Evolutionary conservation across 495 filamentous ascomycete genomes (phyloP).

Genomic region (Podospora didyma): DNA sequence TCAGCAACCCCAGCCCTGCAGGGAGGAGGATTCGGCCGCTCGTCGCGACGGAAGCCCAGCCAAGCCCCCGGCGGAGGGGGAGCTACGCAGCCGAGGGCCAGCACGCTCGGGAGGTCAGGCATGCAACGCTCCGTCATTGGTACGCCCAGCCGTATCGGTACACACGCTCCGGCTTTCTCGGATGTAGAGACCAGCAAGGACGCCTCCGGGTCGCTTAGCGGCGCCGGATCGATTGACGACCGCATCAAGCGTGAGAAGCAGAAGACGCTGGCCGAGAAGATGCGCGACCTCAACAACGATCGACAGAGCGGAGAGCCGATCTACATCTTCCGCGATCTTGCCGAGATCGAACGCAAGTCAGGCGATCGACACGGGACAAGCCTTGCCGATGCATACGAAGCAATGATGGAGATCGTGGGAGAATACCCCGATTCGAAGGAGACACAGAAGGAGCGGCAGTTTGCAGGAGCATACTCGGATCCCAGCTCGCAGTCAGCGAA

Average conservation of each 20-base stretch:
- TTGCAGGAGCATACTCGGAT: slow-evolving; percentile 67
- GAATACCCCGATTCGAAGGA: slow-evolving; percentile 57
- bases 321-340: slow-evolving; percentile 69
- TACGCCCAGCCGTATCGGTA: slow-evolving; percentile 56
- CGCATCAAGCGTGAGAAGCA: slow-evolving; percentile 76
- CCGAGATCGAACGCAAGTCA: slow-evolving; percentile 61
- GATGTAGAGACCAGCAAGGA: slow-evolving; percentile 59
- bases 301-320: slow-evolving; percentile 61
- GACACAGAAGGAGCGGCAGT: slow-evolving; percentile 70
- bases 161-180: slow-evolving; percentile 57
- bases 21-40: slow-evolving; percentile 49
- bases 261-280: slow-evolving; percentile 67
- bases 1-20: slow-evolving; percentile 46
- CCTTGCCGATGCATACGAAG: slow-evolving; percentile 72
- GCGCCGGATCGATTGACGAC: slow-evolving; percentile 54
- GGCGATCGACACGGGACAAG: slow-evolving; percentile 63
- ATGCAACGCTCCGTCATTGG: slow-evolving; percentile 82
- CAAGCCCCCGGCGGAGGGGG: slow-evolving; percentile 32
- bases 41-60: slow-evolving; percentile 43
- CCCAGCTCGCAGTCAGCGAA: slow-evolving; percentile 58
- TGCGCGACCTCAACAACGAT: slow-evolving; percentile 69
- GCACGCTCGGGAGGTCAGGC: slow-evolving; percentile 67
- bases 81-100: slow-evolving; percentile 42
- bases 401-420: slow-evolving; percentile 66
- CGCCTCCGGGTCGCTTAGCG: slow-evolving; percentile 28